These are phyloP conservation scores for Penium margaritaceum DNA, from an alignment of 139 green algal genomes.

Conservation along the genomic window DNA sequence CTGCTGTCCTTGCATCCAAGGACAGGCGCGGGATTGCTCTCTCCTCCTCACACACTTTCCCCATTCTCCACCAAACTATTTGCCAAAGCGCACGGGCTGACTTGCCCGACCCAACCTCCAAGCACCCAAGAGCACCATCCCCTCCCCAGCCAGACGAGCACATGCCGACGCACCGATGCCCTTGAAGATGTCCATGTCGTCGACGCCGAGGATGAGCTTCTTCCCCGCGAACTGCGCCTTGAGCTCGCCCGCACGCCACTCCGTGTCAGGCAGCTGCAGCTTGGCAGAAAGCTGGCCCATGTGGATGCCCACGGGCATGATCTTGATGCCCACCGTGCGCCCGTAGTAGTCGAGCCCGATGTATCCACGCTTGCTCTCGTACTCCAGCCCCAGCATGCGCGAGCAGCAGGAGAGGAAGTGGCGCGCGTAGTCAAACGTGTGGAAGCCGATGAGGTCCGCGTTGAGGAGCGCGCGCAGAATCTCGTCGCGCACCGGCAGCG, in stretches of 20 bases:
- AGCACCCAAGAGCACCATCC: too few species aligned
- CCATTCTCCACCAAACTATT: too few species aligned
- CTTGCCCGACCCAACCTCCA: too few species aligned
- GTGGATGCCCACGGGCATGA: conserved; percentile 92
- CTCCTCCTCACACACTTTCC: too few species aligned
- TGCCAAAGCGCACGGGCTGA: too few species aligned
- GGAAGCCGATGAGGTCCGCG: conserved; percentile 90
- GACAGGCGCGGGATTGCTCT: too few species aligned
- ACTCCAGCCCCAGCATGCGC: conserved; percentile 91
- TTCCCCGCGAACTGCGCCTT: conserved; percentile 58
- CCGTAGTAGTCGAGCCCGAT: conserved; percentile 96
- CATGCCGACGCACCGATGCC: conserved; percentile 58
- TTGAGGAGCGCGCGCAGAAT: conserved; percentile 87
- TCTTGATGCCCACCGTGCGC: conserved; percentile 86
- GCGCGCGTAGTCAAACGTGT: conserved; percentile 97
- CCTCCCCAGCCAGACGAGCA: too few species aligned
- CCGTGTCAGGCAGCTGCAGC: conserved; percentile 76
- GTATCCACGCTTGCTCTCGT: conserved; percentile 72
- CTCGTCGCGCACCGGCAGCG: conserved; percentile 87
- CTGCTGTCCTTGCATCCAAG: too few species aligned
- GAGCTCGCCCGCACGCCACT: conserved; percentile 84
- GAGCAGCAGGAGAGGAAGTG: conserved; percentile 94
- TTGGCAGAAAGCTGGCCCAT: conserved; percentile 69
- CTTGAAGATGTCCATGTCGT: conserved; percentile 98
- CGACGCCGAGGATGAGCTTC: conserved; percentile 79